Base-by-base conservation (phyloP, 768 basidiomycete genomes). In the Gloeostereum incarnatum region DNA sequence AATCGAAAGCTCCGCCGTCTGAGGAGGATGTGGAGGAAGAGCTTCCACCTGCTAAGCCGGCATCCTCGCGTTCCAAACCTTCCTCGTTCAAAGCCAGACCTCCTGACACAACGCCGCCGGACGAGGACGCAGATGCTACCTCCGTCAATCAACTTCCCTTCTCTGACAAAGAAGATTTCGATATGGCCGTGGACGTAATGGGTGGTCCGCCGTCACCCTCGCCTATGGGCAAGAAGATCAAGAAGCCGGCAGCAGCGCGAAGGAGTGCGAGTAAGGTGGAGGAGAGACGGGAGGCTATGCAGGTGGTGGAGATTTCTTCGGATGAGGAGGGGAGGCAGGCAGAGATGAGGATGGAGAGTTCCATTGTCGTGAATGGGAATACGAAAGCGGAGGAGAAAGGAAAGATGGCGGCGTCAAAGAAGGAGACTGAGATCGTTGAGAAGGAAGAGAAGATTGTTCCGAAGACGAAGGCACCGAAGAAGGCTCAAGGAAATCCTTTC, bases 291-390 rank as follows among this genome's bases (percentile, higher is more conserved):
- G 30, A 55, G 48, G 43, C 48, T 47, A 22, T 56, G 44, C 58
- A 59, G 44, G 61, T 68, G 11, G 61, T 68, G 18, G 63, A 68
- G 35, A 59, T 69, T 11, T 64, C 63, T 5, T 61, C 62, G 6
- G 64, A 65, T 26, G 63, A 65, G 23, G 60, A 62, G n/a, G 54
- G 6, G 17, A 26, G 20, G 14, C 7, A 38, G 31, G 18, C 31
- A 8, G 31, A 33, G 16, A 33, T 8, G 16, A 17, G 16, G 8
- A 17, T 7, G 31, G 31, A 33, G 16, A 17, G 7, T 9, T 9
- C 7, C 11, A 27, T 8, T 8, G 26, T 8, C 8, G 43, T 29
- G 5, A 43, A 42, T n/a, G 14, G 26, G 13, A 40, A 41, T 37
- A 21, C 31, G 16, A 34, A 16, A 10, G 27, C 17, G 9, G 41